phyloP scores from a whole-genome alignment of 1,284 basidiomycete genomes.

The Leccinum angustisporum region DNA sequence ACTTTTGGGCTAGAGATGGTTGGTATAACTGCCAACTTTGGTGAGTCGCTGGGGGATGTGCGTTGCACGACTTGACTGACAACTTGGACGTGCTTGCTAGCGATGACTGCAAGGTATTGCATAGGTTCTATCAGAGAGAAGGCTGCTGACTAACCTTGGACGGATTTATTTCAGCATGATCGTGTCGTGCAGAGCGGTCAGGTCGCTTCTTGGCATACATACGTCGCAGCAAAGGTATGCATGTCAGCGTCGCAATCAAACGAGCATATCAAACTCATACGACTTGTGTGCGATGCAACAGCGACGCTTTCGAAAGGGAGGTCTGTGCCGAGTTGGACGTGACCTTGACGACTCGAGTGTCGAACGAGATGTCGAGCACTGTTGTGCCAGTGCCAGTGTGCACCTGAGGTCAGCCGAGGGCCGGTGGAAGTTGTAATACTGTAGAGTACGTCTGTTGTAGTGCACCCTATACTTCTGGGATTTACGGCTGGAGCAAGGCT shows the following conservation, averaged over 20 bases:
- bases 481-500: too few species aligned
- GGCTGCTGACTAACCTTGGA: neutral
- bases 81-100: slow-evolving; percentile 9
- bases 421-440: neutral
- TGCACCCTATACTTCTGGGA: too few species aligned
- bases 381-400: neutral
- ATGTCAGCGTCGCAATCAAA: neutral
- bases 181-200: neutral
- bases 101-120: slow-evolving; percentile 4
- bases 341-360: neutral
- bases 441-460: too few species aligned
- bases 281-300: neutral
- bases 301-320: neutral
- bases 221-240: neutral
- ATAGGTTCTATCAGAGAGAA: neutral
- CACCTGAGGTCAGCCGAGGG: neutral
- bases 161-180: neutral
- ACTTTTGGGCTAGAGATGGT: slow-evolving; percentile 9
- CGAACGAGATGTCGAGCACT: neutral
- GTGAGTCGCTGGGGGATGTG: slow-evolving; percentile 7
- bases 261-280: neutral
- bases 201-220: neutral
- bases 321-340: neutral
- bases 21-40: slow-evolving; percentile 9
- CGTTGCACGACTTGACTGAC: neutral